Conservation (phyloP, 176 grass and related monocot species). For the Urochloa ruziziensis region DNA sequence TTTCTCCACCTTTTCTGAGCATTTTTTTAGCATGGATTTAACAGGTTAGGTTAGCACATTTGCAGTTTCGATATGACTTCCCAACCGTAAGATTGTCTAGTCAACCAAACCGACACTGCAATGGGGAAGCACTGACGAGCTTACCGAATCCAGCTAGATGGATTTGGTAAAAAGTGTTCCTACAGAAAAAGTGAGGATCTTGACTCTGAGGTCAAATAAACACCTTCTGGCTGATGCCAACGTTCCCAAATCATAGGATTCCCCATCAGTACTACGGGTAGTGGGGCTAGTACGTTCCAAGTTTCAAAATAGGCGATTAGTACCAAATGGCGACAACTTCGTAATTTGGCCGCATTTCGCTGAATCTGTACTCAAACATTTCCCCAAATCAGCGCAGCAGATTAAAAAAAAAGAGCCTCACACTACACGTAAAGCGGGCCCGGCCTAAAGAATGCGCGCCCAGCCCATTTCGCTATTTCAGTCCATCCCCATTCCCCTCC, state of each 20-base stretch:
- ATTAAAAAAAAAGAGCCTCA: neutral
- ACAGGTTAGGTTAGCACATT: too few species aligned
- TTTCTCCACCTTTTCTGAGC: too few species aligned
- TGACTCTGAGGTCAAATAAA: neutral
- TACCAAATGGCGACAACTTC: neutral
- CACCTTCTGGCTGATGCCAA: neutral
- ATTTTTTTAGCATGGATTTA: too few species aligned
- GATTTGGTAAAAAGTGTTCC: neutral
- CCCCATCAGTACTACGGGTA: too few species aligned
- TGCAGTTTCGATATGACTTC: neutral
- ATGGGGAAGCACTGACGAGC: neutral
- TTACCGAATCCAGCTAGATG: neutral
- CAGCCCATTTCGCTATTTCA: slow-evolving; percentile 45
- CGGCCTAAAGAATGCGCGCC: slow-evolving; percentile 39
- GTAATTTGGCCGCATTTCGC: neutral
- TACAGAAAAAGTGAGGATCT: neutral
- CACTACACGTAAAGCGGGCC: slow-evolving; percentile 27
- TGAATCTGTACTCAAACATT: slow-evolving; percentile 16
- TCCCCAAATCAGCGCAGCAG: slow-evolving; percentile 29
- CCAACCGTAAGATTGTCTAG: neutral
- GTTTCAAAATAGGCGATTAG: neutral
- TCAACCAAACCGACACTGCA: neutral
- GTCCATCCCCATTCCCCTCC: neutral
- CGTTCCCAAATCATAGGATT: neutral
- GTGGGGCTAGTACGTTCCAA: neutral